phyloP scores from a whole-genome alignment of 1,284 basidiomycete genomes.

The Tylopilus sp. region DNA sequence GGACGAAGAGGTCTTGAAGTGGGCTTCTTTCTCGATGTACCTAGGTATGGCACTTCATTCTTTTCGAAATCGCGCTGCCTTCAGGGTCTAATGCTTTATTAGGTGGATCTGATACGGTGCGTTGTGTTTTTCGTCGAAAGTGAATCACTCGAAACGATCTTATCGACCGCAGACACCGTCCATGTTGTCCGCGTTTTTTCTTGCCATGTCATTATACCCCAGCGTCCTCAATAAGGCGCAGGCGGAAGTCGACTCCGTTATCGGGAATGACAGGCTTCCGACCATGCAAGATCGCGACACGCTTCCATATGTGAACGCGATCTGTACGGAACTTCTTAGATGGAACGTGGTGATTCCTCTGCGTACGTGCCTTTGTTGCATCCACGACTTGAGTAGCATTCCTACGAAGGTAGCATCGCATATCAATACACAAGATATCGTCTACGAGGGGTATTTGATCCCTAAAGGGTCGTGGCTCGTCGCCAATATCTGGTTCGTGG shows the following conservation, averaged over 20 bases:
- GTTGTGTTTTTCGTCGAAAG: not conserved
- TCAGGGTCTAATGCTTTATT: not conserved
- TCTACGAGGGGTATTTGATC: conserved; percentile 36
- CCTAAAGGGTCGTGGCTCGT: conserved; percentile 35
- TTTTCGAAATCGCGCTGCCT: too few relatives aligned
- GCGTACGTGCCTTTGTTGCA: conserved; percentile 11
- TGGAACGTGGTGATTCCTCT: conserved; percentile 17
- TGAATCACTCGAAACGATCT: not conserved
- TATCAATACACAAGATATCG: conserved; percentile 35
- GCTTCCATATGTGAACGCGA: conserved; percentile 15
- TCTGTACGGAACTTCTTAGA: conserved; percentile 14
- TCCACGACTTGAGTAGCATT: too few relatives aligned
- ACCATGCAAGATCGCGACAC: conserved; percentile 6
- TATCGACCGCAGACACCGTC: not conserved
- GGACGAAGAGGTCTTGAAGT: conserved; percentile 17
- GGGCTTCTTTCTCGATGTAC: conserved; percentile 16
- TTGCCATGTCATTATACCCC: not conserved
- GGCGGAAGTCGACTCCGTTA: conserved; percentile 9
- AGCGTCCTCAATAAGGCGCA: not conserved
- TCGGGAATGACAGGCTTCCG: conserved; percentile 27
- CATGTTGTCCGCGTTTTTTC: not conserved
- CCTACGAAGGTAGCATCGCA: conserved; percentile 29
- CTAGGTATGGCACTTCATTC: conserved; percentile 14
- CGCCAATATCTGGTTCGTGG: conserved; percentile 19
- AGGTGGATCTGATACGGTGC: conserved; percentile 24